A percentile compares a stretch with the other conserved stretches of the same genome.
Evolutionary conservation across 495 filamentous ascomycete genomes (phyloP).

Genomic region (Cercophora newfieldiana): DNA sequence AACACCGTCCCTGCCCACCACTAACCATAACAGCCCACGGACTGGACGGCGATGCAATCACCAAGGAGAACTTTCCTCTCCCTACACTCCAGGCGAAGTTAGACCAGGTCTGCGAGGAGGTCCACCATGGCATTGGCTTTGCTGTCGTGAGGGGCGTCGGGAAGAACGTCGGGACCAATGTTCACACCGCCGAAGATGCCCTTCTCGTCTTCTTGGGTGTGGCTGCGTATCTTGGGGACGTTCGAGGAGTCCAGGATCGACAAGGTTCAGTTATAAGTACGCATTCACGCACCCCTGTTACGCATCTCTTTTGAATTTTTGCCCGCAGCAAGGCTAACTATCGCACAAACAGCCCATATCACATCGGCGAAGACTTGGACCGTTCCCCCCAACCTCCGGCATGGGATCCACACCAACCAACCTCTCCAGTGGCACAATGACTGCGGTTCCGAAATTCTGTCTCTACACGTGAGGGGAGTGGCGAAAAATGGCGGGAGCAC

Average conservation of each 20-base stretch:
- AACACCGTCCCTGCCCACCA: constrained; percentile 1
- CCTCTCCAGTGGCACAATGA: constrained; percentile 47
- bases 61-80: constrained; percentile 40
- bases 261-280: neutral
- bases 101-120: neutral
- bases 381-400: constrained; percentile 40
- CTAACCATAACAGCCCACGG: constrained; percentile 31
- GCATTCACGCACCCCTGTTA: neutral
- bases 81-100: constrained; percentile 20
- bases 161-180: neutral
- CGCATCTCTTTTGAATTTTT: neutral
- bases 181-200: neutral
- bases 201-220: neutral
- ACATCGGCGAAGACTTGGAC: constrained; percentile 44
- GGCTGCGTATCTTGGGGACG: neutral
- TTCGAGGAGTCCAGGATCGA: neutral
- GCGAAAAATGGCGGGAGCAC: constrained; percentile 42
- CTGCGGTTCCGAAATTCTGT: constrained; percentile 44
- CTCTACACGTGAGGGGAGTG: constrained; percentile 43
- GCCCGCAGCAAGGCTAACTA: neutral
- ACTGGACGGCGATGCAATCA: constrained; percentile 38
- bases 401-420: constrained; percentile 48
- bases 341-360: constrained; percentile 41
- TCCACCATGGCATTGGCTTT: neutral
- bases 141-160: neutral